phyloP scores from a whole-genome alignment of 805 yeast species.

The Starmerella kuoi region DNA sequence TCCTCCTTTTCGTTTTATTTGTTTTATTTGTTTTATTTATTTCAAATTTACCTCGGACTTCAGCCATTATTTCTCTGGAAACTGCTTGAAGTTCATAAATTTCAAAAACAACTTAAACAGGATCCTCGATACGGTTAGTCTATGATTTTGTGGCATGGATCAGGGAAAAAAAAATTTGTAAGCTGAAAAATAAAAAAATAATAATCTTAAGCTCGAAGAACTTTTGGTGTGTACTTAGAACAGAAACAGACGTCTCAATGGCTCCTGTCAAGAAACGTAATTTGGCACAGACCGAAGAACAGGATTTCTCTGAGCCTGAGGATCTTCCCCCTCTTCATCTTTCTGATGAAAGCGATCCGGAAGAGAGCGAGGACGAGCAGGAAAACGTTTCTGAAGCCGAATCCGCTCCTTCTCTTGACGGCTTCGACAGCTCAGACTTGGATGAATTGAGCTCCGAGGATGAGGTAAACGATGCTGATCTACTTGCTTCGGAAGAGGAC shows the following conservation, averaged over 20 bases:
- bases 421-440: slow-evolving; percentile 21
- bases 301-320: slow-evolving; percentile 6
- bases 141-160: too few relatives aligned
- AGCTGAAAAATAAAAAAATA: not conserved
- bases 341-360: slow-evolving; percentile 5
- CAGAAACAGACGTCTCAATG: not conserved
- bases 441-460: slow-evolving; percentile 26
- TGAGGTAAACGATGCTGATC: slow-evolving; percentile 31
- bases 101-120: too few relatives aligned
- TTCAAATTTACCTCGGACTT: too few relatives aligned
- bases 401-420: slow-evolving; percentile 15
- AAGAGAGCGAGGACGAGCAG: slow-evolving; percentile 4
- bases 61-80: too few relatives aligned
- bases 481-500: slow-evolving; percentile 27
- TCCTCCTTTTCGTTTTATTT: too few relatives aligned
- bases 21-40: too few relatives aligned
- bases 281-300: slow-evolving; percentile 4
- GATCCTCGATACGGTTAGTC: too few relatives aligned
- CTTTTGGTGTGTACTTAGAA: too few relatives aligned
- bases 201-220: too few relatives aligned
- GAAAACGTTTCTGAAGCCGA: slow-evolving; percentile 4
- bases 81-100: too few relatives aligned
- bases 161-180: slow-evolving; percentile 7
- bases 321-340: slow-evolving; percentile 14
- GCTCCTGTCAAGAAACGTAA: slow-evolving; percentile 12